Evolutionary conservation across 192 early-diverging fungal species (phyloP).

Genomic region (Mortierella hygrophila): DNA sequence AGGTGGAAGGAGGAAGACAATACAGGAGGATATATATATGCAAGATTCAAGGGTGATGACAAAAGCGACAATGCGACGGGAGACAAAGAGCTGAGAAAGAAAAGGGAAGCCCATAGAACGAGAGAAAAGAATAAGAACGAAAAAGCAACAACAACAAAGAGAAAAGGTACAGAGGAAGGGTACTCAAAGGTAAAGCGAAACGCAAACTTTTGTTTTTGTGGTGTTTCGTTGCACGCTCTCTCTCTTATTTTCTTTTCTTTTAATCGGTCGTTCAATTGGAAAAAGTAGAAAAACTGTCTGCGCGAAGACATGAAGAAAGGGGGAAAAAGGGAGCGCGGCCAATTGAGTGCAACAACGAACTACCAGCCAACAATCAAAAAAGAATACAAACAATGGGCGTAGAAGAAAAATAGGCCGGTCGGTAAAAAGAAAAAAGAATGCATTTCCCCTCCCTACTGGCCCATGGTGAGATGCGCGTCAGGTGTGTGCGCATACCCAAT

Average conservation of each 20-base stretch:
- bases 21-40: not conserved
- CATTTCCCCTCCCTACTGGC: not conserved
- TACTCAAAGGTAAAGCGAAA: not conserved
- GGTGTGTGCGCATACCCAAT: not conserved
- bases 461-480: not conserved
- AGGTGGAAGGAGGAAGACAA: not conserved
- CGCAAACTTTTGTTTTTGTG: not conserved
- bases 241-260: not conserved
- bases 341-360: not conserved
- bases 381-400: not conserved
- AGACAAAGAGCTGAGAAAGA: not conserved
- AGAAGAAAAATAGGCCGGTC: not conserved
- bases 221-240: not conserved
- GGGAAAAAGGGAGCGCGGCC: not conserved
- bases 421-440: slow-evolving; percentile 1
- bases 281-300: not conserved
- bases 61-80: not conserved
- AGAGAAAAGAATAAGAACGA: not conserved
- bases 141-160: not conserved
- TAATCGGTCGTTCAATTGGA: not conserved
- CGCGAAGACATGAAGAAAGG: not conserved
- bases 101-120: not conserved
- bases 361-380: no score
- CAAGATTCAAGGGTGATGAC: not conserved
- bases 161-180: not conserved